phyloP scores from a whole-genome alignment of 2,329 filamentous ascomycete species.

The Ceratocystis lukuohia region DNA sequence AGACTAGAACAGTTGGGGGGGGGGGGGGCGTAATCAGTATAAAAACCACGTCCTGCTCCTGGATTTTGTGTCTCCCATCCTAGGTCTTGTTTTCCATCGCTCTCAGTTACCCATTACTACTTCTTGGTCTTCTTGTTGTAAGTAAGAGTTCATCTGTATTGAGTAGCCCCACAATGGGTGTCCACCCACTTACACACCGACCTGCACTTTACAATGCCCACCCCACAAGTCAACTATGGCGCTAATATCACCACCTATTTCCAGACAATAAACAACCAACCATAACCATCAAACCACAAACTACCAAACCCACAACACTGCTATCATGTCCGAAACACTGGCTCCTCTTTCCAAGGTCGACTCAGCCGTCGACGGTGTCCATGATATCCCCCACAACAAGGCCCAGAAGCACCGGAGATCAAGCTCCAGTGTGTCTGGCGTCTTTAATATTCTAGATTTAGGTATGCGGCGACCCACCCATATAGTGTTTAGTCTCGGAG shows the following conservation, averaged over 20 bases:
- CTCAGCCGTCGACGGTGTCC: constrained; percentile 70
- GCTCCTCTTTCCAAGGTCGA: constrained; percentile 70
- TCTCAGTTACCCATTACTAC: neutral
- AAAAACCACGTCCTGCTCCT: neutral
- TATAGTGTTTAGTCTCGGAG: constrained; percentile 9
- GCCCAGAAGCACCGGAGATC: constrained; percentile 52
- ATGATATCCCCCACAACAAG: constrained; percentile 15
- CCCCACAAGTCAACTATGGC: neutral
- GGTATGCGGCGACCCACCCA: constrained; percentile 40
- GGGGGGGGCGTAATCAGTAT: neutral
- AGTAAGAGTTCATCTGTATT: neutral
- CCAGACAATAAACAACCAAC: neutral
- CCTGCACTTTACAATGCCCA: neutral
- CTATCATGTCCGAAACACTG: constrained; percentile 30
- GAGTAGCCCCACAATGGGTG: neutral
- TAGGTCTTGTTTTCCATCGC: neutral
- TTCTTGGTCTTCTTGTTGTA: neutral
- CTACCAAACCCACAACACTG: constrained; percentile 10
- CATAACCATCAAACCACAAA: neutral
- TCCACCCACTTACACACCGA: constrained; percentile 2
- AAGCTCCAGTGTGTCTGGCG: constrained; percentile 58
- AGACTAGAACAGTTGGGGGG: neutral
- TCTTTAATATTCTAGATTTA: constrained; percentile 67
- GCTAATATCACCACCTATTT: neutral
- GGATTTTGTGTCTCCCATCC: neutral